A percentile compares a stretch with the other conserved stretches of the same genome.
Conservation (phyloP, 2,329 filamentous ascomycete genomes). For the Trichothecium roseum region DNA sequence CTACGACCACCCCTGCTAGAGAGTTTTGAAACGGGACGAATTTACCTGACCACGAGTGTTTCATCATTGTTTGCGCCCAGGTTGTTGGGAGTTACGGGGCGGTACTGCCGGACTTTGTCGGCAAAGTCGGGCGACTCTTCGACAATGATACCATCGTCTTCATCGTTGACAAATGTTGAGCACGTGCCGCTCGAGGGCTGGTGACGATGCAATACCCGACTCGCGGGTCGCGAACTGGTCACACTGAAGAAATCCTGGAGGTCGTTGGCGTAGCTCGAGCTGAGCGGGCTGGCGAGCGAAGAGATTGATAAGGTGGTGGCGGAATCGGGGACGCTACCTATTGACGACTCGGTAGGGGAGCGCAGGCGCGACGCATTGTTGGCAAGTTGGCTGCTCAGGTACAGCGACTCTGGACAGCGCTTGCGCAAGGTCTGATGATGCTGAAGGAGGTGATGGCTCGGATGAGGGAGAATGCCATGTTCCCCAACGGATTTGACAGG, state of each 20-base stretch:
- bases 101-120: neutral
- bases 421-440: conserved; percentile 4
- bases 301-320: conserved; percentile 25
- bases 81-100: too few species aligned
- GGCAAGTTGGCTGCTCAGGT: neutral
- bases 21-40: neutral
- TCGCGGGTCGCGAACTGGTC: conserved; percentile 14
- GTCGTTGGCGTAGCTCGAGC: conserved; percentile 22
- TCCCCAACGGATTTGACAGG: neutral
- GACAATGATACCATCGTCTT: conserved; percentile 13
- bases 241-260: conserved; percentile 19
- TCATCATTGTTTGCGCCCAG: neutral
- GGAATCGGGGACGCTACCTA: conserved; percentile 27
- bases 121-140: neutral
- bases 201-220: conserved; percentile 20
- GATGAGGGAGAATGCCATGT: neutral
- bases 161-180: conserved; percentile 26
- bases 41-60: conserved; percentile 1
- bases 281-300: conserved; percentile 23
- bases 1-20: neutral
- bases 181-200: conserved; percentile 23
- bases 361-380: conserved; percentile 15
- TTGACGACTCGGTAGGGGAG: conserved; percentile 25
- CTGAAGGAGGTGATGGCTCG: neutral
- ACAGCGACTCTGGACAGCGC: conserved; percentile 14